Conservation (phyloP, 2,329 filamentous ascomycete genomes). For the Ophiocordyceps camponoti-leonardi region DNA sequence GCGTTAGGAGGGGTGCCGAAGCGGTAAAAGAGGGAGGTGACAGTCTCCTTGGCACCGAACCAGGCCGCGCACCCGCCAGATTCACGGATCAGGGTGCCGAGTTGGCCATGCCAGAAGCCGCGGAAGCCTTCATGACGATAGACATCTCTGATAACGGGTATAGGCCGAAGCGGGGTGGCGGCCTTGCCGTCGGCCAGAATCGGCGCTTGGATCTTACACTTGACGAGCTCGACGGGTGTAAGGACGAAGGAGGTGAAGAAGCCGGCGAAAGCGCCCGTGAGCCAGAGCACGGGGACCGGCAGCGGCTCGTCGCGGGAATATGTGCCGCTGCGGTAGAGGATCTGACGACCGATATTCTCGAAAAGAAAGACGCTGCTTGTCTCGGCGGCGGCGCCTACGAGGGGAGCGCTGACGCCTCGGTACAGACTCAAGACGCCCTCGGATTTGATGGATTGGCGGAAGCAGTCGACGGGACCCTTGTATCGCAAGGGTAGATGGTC, state of each 20-base stretch:
- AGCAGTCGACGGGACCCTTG: constrained; percentile 79
- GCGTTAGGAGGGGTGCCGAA: constrained; percentile 27
- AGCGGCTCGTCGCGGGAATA: constrained; percentile 39
- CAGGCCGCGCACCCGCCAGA: constrained; percentile 86
- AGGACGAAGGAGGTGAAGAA: constrained; percentile 80
- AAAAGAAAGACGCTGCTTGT: constrained; percentile 89
- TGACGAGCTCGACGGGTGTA: constrained; percentile 91
- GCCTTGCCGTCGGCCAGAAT: constrained; percentile 19
- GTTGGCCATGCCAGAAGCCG: constrained; percentile 91
- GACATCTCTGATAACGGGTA: constrained; percentile 59
- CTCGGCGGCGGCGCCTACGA: constrained; percentile 82
- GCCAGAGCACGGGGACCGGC: constrained; percentile 56
- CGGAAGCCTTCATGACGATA: constrained; percentile 66
- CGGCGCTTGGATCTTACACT: constrained; percentile 92
- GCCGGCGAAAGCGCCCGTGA: constrained; percentile 73
- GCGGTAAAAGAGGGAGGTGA: constrained; percentile 51
- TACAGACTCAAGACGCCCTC: constrained; percentile 77
- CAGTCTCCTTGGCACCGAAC: constrained; percentile 84
- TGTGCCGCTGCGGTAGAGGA: constrained; percentile 36
- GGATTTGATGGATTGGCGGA: constrained; percentile 63
- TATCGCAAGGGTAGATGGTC: constrained; percentile 69
- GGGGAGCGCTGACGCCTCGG: constrained; percentile 78
- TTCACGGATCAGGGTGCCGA: constrained; percentile 86
- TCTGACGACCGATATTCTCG: constrained; percentile 56
- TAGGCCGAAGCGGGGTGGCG: constrained; percentile 38